Percentiles rank a stretch among this genome's conserved stretches.
These are phyloP conservation scores for Myxozyma nipponensis DNA, from an alignment of 805 yeast genomes.

Conservation along the genomic window DNA sequence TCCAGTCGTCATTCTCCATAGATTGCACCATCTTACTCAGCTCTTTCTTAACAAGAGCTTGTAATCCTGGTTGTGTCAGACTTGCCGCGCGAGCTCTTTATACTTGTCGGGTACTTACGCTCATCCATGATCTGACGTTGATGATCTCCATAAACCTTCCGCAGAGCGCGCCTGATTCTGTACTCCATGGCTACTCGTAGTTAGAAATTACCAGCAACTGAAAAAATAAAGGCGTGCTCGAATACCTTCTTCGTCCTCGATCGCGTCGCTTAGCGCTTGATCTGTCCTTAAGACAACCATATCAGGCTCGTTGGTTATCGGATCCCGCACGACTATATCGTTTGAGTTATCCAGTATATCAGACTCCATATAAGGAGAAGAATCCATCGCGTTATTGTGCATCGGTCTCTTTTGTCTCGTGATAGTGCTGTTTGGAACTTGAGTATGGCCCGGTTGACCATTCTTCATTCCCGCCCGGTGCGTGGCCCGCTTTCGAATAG, in stretches of 20 bases:
- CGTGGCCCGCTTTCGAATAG: not conserved
- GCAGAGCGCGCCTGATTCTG: slow-evolving; percentile 8
- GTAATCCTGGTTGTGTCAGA: slow-evolving; percentile 10
- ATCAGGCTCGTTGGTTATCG: slow-evolving; percentile 20
- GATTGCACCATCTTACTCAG: slow-evolving; percentile 13
- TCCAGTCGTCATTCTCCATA: slow-evolving; percentile 25
- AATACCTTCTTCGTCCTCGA: slow-evolving; percentile 21
- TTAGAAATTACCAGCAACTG: not conserved
- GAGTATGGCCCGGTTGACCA: no score
- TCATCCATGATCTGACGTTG: slow-evolving; percentile 4
- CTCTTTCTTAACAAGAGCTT: slow-evolving; percentile 17
- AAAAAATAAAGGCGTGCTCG: not conserved
- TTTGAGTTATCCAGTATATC: slow-evolving; percentile 8
- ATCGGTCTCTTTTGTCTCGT: no score
- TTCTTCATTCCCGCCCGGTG: no score
- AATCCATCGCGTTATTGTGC: no score
- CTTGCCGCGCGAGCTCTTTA: not conserved
- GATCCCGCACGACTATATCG: slow-evolving; percentile 21
- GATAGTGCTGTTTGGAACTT: no score
- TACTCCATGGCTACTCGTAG: slow-evolving; percentile 13
- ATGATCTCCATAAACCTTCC: slow-evolving; percentile 8
- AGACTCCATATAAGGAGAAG: not conserved
- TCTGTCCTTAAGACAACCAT: slow-evolving; percentile 17
- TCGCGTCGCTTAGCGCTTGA: slow-evolving; percentile 12
- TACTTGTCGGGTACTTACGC: not conserved